Base-by-base conservation (phyloP, 148 eudicot species). In the Rhododendron ovatum region DNA sequence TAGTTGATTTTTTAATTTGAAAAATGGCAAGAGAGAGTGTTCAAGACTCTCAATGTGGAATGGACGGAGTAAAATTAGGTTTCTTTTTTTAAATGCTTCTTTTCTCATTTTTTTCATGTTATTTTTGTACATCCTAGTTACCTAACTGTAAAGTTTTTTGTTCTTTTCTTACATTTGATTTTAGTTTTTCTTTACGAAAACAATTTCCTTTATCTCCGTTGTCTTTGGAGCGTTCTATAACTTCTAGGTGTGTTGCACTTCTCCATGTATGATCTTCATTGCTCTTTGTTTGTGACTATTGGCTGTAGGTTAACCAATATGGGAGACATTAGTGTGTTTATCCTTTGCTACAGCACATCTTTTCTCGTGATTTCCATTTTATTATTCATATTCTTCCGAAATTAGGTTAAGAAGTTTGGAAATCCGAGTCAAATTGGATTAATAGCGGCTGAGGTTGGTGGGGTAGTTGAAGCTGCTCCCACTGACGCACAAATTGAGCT, bases 321-420 rank as follows among this genome's bases (percentile, higher is more conserved):
- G 83, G 83, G 47, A 35, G 45, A 81, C 11, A 53, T 55, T 81
- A 3, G 81, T 74, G 69, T 71, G 33, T 84, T 79, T 82, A 43
- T 47, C 30, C 37, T 74, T 87, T 86, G 39, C 37, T 47, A 17
- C 73, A 51, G 50, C 63, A 50, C 7, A 41, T 15, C 5, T 57
- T 81, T 86, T 15, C 74, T 14, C 9, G 22, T 51, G 4, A 80
- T 57, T 37, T 81, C 77, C 71, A 22, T 43, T 1, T 82, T 48
- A 37, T 1, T 59, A 61, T 37, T 82, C 43, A 11, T 57, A 33
- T 88, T 47, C 2, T 59, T 20, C 15, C 22, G 84, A 86, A 73
- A 81, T 74, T 87, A 98, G 99, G 98, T 94, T 75, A 95, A 95
- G 93, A 98, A 98, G 92, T 98, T 94, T 84, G 99, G 99, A 83